Base-by-base conservation (phyloP, 192 early-diverging fungal genomes). In the Radiomyces spectabilis region DNA sequence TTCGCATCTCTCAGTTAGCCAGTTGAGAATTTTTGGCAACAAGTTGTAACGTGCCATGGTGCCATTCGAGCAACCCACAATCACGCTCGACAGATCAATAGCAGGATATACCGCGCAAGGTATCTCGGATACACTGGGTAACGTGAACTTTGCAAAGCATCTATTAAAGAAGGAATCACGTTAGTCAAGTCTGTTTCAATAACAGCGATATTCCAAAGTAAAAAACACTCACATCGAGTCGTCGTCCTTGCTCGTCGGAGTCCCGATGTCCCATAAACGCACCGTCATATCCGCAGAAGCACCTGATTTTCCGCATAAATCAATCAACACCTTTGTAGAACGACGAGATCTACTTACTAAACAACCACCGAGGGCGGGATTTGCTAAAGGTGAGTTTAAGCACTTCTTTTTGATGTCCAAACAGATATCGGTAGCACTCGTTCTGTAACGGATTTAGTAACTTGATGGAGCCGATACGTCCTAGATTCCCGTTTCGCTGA, bases 191-290 rank as follows among this genome's bases (percentile, higher is more conserved):
- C 30, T 27, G 15, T 0, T 48, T 27, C 5, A 0, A 6, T 22
- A 29, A 4, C 16, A 25, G 4, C 5, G 24, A 6, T 22, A 29
- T 48, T 29, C 46, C 29, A 13, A 30, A n/a, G n/a, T n/a, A n/a
- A n/a, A n/a, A n/a, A n/a, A n/a, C n/a, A 40, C 56, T 45, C 57
- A 74, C 57, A 66, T 25, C 24, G 67, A 58, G 19, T 66, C 62
- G 15, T 52, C 63, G 4, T 53, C 39, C 13, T 54, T 53, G 13
- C 40, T 55, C 9, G 45, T 35, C 3, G 69, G 52, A 3, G 69
- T 69, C 13, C 72, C 76, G 46, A 78, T 78, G 37, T 74, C 69
- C 76, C 76, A 78, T 25, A 78, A 41, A 30, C 76, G 63, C 1
- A 67, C 64, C 15, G 69, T 65, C 10, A 52, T 62, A 55, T 78